Conservation (phyloP, 108 stramenopile genomes). For the Nannochloropsis granulata region DNA sequence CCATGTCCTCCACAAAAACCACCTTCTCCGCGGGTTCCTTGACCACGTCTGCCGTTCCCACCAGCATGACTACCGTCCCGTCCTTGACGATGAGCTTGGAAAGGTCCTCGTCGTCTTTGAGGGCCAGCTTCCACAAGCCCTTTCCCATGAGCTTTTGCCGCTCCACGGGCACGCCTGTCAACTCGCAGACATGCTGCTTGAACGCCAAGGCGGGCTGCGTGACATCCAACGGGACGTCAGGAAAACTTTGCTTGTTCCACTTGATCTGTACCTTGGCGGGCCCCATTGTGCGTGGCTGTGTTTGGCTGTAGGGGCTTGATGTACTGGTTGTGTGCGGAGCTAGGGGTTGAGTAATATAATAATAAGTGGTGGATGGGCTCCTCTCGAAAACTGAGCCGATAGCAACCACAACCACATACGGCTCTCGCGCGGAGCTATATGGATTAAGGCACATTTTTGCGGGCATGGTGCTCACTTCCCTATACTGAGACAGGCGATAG, state of each 20-base stretch:
- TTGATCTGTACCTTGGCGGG: slow-evolving; percentile 48
- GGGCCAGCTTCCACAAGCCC: slow-evolving; percentile 78
- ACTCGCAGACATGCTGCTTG: slow-evolving; percentile 59
- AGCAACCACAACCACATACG: no score
- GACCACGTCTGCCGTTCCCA: slow-evolving; percentile 79
- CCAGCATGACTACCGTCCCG: slow-evolving; percentile 66
- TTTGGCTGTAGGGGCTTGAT: no score
- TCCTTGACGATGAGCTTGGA: slow-evolving; percentile 44
- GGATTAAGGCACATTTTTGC: no score
- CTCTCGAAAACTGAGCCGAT: no score
- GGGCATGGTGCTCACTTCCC: no score
- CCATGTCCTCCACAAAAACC: slow-evolving; percentile 86
- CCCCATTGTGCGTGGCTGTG: neutral
- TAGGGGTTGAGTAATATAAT: no score
- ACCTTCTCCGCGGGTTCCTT: slow-evolving; percentile 56
- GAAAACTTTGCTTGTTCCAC: slow-evolving; percentile 68
- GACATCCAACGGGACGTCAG: slow-evolving; percentile 42
- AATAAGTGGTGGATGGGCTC: no score
- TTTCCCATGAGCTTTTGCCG: slow-evolving; percentile 96
- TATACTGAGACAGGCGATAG: no score
- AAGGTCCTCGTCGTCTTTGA: slow-evolving; percentile 78
- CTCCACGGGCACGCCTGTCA: slow-evolving; percentile 79
- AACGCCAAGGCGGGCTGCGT: slow-evolving; percentile 54
- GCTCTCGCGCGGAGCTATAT: no score
- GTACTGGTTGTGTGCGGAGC: no score